A percentile compares a stretch with the other conserved stretches of the same genome.
phyloP scores from a whole-genome alignment of 2,329 filamentous ascomycete genomes.

The Cladosporium sphaerospermum region DNA sequence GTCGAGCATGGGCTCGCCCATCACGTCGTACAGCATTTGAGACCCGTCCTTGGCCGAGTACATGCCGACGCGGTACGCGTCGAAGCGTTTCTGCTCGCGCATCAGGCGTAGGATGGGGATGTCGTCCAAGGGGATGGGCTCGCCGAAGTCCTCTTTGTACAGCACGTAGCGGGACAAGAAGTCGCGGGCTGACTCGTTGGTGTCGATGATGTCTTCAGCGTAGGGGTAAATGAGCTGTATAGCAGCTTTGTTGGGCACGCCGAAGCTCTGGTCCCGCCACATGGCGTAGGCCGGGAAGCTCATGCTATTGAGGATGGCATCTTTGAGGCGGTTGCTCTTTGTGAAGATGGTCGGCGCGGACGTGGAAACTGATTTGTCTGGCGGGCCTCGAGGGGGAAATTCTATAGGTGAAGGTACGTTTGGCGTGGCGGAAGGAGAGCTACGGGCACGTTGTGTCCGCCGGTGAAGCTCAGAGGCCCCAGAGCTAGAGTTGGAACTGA shows the following conservation, averaged over 20 bases:
- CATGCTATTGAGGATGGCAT: constrained; percentile 69
- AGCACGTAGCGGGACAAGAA: constrained; percentile 55
- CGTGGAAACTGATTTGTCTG: constrained; percentile 48
- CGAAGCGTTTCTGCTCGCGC: constrained; percentile 54
- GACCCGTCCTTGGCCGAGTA: constrained; percentile 48
- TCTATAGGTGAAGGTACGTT: constrained; percentile 49
- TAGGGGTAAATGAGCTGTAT: constrained; percentile 34
- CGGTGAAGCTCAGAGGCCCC: constrained; percentile 15
- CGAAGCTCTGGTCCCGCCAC: constrained; percentile 73
- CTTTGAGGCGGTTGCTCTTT: constrained; percentile 69
- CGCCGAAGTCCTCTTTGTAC: constrained; percentile 62
- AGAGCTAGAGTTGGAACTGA: constrained; percentile 34
- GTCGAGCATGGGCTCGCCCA: constrained; percentile 63
- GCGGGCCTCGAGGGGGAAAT: constrained; percentile 63
- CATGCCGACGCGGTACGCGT: constrained; percentile 57
- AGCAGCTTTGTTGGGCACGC: constrained; percentile 64
- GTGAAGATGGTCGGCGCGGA: constrained; percentile 61
- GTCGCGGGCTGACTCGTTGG: constrained; percentile 38
- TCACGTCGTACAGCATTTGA: constrained; percentile 56
- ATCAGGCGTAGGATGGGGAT: constrained; percentile 62
- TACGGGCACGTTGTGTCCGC: constrained; percentile 7
- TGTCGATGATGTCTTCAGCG: constrained; percentile 30
- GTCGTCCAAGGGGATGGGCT: constrained; percentile 51
- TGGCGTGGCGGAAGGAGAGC: constrained; percentile 31
- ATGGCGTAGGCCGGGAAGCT: constrained; percentile 69